These are phyloP conservation scores for Bocquillonia castaneifolia DNA, from an alignment of 441 rosid genomes.

Conservation along the genomic window DNA sequence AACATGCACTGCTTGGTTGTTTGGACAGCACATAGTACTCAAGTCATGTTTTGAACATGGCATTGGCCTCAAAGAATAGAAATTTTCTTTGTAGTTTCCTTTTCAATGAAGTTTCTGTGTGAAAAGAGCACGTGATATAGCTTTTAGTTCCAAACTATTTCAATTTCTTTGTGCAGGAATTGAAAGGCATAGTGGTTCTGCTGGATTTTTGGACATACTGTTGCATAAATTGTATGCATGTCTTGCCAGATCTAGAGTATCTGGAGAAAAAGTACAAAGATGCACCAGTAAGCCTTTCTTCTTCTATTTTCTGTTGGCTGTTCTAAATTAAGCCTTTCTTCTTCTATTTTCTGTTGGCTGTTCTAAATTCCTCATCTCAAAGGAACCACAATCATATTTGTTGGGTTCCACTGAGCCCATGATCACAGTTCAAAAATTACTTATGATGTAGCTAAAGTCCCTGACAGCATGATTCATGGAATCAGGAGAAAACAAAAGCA, in stretches of 20 bases:
- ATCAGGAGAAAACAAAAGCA: neutral
- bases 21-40: neutral
- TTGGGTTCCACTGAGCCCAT: neutral
- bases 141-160: constrained; percentile 19
- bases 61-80: neutral
- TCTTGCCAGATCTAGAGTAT: constrained; percentile 79
- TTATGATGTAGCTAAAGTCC: neutral
- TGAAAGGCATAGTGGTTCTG: constrained; percentile 86
- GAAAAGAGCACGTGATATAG: neutral
- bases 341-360: constrained; percentile 15
- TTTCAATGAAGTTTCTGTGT: neutral
- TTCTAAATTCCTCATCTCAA: neutral
- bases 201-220: constrained; percentile 99
- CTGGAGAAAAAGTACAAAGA: constrained; percentile 89
- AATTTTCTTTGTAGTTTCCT: neutral
- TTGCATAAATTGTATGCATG: constrained; percentile 95
- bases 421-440: neutral
- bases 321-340: constrained; percentile 29
- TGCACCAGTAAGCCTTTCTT: constrained; percentile 55
- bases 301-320: constrained; percentile 15
- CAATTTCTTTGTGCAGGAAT: constrained; percentile 50
- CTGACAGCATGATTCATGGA: neutral
- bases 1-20: neutral
- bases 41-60: neutral
- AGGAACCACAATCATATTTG: neutral